These are phyloP conservation scores for Eleusine coracana DNA, from an alignment of 176 grass and related monocot genomes.

Conservation along the genomic window DNA sequence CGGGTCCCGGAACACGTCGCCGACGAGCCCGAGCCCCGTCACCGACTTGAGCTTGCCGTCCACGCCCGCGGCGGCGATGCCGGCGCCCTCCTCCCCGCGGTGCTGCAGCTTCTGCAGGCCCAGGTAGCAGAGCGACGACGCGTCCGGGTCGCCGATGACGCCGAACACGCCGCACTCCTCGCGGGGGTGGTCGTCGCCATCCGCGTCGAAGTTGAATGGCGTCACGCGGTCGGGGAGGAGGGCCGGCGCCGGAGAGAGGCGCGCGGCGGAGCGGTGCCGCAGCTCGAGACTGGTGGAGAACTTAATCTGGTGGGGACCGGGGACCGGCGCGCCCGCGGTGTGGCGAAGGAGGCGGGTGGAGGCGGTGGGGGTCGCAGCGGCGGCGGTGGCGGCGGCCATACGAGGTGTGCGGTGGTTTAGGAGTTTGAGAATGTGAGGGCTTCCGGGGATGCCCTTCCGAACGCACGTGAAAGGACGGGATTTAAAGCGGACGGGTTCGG, in stretches of 20 bases:
- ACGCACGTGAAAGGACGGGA: conserved; percentile 38
- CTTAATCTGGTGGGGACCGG: neutral
- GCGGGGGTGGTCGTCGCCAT: conserved; percentile 72
- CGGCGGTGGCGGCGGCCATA: conserved; percentile 41
- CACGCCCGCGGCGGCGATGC: conserved; percentile 60
- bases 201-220: conserved; percentile 37
- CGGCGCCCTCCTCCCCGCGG: conserved; percentile 86
- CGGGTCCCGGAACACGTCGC: conserved; percentile 72
- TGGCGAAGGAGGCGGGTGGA: conserved; percentile 38
- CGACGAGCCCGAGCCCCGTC: conserved; percentile 78
- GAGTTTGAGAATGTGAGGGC: conserved; percentile 39
- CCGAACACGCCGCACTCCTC: conserved; percentile 95
- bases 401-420: neutral
- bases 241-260: neutral
- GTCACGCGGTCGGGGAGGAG: conserved; percentile 15
- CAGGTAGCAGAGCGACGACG: conserved; percentile 67
- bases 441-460: conserved; percentile 58
- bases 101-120: conserved; percentile 93
- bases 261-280: conserved; percentile 29
- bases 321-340: neutral
- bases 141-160: conserved; percentile 84
- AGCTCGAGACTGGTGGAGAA: conserved; percentile 3
- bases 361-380: conserved; percentile 27
- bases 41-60: conserved; percentile 51
- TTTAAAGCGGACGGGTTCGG: conserved; percentile 44